These are phyloP conservation scores for Pseudopithomyces chartarum DNA, from an alignment of 2,329 filamentous ascomycete genomes.

Conservation along the genomic window DNA sequence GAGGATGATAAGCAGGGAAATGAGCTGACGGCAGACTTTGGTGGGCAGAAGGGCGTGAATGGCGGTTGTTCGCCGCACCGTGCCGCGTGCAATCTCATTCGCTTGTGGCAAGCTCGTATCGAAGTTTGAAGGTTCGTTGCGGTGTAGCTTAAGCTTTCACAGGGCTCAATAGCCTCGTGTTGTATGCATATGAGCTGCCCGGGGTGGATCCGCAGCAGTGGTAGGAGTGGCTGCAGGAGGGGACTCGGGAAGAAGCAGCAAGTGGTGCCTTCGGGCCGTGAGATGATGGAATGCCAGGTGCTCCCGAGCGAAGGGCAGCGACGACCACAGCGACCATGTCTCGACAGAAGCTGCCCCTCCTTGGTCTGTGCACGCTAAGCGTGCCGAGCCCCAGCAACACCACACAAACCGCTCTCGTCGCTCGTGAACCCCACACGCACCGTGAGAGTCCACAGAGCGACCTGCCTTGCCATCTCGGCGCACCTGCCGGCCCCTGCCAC, in stretches of 20 bases:
- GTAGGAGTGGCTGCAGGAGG: too few relatives aligned
- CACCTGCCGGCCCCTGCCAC: background rate
- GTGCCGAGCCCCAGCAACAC: background rate
- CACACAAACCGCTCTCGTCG: background rate
- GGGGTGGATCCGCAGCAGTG: too few relatives aligned
- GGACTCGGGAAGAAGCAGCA: background rate
- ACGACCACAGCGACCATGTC: too few relatives aligned
- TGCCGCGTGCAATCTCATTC: background rate
- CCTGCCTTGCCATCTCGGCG: background rate
- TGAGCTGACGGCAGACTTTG: conserved; percentile 1
- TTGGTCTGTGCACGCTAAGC: background rate
- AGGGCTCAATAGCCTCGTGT: too few relatives aligned
- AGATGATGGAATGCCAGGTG: background rate
- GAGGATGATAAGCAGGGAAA: background rate
- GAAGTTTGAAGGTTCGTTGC: too few relatives aligned
- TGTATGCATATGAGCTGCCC: too few relatives aligned
- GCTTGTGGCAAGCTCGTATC: too few relatives aligned
- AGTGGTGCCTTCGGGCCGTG: background rate
- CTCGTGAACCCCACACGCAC: background rate
- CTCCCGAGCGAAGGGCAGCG: background rate
- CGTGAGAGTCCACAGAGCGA: too few relatives aligned
- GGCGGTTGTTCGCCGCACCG: background rate
- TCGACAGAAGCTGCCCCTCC: background rate
- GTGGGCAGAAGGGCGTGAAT: background rate
- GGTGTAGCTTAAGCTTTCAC: too few relatives aligned